Evolutionary conservation across 208 protist species (phyloP).

Genomic region (Willaertia magna): DNA sequence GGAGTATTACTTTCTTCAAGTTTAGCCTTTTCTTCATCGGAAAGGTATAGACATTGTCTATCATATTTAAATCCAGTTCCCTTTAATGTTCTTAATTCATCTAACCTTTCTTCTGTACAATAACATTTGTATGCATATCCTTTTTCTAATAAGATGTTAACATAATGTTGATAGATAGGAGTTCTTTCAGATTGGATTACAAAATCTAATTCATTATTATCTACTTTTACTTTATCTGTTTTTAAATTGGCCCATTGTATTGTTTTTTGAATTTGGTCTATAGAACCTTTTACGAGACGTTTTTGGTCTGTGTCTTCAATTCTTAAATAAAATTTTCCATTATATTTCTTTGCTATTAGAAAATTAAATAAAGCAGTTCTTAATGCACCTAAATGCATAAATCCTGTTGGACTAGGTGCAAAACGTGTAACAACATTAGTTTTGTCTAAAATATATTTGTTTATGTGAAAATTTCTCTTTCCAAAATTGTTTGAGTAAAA

Average conservation of each 20-base stretch:
- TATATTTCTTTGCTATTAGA: conserved; percentile 43
- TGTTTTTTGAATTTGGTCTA: conserved; percentile 25
- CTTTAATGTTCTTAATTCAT: neutral
- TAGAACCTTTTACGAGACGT: conserved; percentile 25
- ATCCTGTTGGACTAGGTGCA: conserved; percentile 30
- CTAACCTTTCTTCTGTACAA: conserved; percentile 37
- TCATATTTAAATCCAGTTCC: conserved; percentile 23
- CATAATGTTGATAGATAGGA: conserved; percentile 32
- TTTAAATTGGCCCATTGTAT: conserved; percentile 30
- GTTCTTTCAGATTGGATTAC: conserved; percentile 32
- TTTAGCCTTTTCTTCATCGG: conserved; percentile 22
- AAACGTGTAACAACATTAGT: conserved; percentile 14
- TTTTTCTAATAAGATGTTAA: conserved; percentile 18
- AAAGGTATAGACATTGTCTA: conserved; percentile 34
- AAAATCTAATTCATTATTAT: neutral
- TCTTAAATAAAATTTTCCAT: conserved; percentile 46
- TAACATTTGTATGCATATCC: conserved; percentile 51
- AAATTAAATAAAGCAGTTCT: conserved; percentile 60
- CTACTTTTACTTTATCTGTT: neutral
- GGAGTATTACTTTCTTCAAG: neutral
- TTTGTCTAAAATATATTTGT: too few relatives aligned
- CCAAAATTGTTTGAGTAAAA: too few relatives aligned
- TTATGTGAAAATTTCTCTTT: too few relatives aligned
- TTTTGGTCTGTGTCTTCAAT: conserved; percentile 58
- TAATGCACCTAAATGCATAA: conserved; percentile 55